Conservation (phyloP, 2,329 filamentous ascomycete genomes). For the Aspergillus quadrilineatus region DNA sequence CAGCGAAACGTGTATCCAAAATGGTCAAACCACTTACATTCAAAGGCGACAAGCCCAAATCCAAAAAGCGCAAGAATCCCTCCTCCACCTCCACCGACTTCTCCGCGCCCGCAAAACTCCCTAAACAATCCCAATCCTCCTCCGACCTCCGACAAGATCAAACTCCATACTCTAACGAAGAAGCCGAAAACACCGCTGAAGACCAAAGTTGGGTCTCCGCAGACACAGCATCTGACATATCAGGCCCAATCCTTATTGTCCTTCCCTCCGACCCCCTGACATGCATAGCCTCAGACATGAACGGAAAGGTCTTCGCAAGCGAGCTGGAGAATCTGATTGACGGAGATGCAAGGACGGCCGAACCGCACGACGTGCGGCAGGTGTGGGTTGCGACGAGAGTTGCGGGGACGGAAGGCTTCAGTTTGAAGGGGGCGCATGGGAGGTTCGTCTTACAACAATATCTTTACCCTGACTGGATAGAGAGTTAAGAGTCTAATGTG, state of each 20-base stretch:
- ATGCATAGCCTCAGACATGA: conserved; percentile 80
- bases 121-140: conserved; percentile 13
- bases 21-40: conserved; percentile 81
- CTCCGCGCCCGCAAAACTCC: conserved; percentile 23
- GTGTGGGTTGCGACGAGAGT: conserved; percentile 90
- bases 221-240: conserved; percentile 69
- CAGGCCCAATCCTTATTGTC: conserved; percentile 79
- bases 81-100: conserved; percentile 13
- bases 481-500: neutral
- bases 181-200: conserved; percentile 40
- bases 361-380: conserved; percentile 93
- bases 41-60: conserved; percentile 81
- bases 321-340: conserved; percentile 86
- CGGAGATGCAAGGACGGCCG: conserved; percentile 74
- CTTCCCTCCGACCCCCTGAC: conserved; percentile 71
- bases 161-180: neutral
- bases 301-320: conserved; percentile 80
- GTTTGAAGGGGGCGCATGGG: conserved; percentile 88
- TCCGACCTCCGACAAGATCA: neutral
- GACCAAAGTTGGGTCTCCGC: conserved; percentile 93
- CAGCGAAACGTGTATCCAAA: conserved; percentile 15
- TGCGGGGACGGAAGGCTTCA: conserved; percentile 74
- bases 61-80: conserved; percentile 80
- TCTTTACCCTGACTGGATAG: neutral
- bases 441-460: conserved; percentile 51